A percentile compares a stretch with the other conserved stretches of the same genome.
phyloP scores from a whole-genome alignment of 257 asterid species.

The Primulina eburnea region DNA sequence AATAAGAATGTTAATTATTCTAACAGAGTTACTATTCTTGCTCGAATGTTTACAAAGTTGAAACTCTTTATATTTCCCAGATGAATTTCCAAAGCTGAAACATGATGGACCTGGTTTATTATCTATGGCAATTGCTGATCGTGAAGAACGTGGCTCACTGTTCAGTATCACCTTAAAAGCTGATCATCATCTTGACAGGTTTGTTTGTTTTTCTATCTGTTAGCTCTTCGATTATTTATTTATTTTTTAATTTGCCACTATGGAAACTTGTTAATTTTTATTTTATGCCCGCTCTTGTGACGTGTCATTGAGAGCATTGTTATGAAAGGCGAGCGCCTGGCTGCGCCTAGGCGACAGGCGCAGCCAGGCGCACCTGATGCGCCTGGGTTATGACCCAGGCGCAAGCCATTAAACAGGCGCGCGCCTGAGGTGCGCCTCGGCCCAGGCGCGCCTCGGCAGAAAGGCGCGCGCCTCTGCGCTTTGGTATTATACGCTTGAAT shows the following conservation, averaged over 20 bases:
- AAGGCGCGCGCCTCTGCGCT: too few species aligned
- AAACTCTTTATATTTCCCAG: constrained; percentile 42
- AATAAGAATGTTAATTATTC: not conserved
- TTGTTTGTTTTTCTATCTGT: constrained; percentile 21
- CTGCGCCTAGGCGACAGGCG: too few species aligned
- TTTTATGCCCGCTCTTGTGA: not conserved
- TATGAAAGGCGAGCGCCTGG: too few species aligned
- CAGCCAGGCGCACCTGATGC: too few species aligned
- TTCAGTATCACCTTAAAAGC: constrained; percentile 81
- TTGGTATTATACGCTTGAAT: too few species aligned
- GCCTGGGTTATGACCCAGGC: too few species aligned
- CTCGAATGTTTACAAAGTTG: constrained; percentile 9
- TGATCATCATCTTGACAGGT: constrained; percentile 96
- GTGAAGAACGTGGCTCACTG: constrained; percentile 83
- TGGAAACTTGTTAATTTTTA: not conserved
- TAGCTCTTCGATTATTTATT: not conserved
- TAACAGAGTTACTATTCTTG: not conserved
- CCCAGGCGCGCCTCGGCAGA: too few species aligned
- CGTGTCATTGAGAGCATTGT: not conserved
- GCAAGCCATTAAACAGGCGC: too few species aligned
- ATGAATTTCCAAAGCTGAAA: constrained; percentile 72
- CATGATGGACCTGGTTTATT: constrained; percentile 88
- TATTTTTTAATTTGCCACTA: not conserved
- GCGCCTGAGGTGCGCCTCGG: too few species aligned
- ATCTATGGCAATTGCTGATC: constrained; percentile 90